Percentiles rank a stretch among this genome's conserved stretches.
Conservation (phyloP, 139 green algal species). For the Zygnema circumcarinatum region DNA sequence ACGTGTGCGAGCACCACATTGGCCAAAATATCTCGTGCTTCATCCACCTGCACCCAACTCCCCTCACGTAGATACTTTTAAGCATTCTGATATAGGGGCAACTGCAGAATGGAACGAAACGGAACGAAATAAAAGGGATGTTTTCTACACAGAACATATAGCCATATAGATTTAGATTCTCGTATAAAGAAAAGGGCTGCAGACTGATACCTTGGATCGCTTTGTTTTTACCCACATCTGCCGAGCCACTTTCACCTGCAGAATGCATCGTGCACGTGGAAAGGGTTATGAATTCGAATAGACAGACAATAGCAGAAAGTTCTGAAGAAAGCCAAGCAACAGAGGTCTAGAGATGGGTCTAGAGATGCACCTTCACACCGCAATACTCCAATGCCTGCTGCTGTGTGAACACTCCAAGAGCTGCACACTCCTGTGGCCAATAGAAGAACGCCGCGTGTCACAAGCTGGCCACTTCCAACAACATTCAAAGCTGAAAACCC, state of each 20-base stretch:
- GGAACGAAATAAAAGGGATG: no score
- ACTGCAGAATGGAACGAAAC: no score
- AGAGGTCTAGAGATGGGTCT: background rate
- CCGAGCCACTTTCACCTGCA: slow-evolving; percentile 63
- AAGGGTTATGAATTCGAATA: no score
- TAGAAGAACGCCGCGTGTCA: background rate
- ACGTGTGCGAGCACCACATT: slow-evolving; percentile 95
- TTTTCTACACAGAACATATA: no score
- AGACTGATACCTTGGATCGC: slow-evolving; percentile 55
- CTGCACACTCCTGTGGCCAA: slow-evolving; percentile 79
- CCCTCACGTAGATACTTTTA: no score
- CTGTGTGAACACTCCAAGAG: slow-evolving; percentile 83
- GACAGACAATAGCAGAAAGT: no score
- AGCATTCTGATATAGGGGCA: no score
- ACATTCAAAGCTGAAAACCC: no score
- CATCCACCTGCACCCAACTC: slow-evolving; percentile 72
- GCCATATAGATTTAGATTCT: no score
- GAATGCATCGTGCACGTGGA: background rate
- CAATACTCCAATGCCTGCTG: slow-evolving; percentile 94
- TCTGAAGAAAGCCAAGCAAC: no score
- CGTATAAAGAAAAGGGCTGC: no score
- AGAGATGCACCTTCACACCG: slow-evolving; percentile 66
- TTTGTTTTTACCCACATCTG: slow-evolving; percentile 59
- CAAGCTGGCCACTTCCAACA: no score
- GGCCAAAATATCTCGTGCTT: slow-evolving; percentile 92